Evolutionary conservation across 352 stramenopile genomes (phyloP).

Genomic region (Phytopythium mirpurense): DNA sequence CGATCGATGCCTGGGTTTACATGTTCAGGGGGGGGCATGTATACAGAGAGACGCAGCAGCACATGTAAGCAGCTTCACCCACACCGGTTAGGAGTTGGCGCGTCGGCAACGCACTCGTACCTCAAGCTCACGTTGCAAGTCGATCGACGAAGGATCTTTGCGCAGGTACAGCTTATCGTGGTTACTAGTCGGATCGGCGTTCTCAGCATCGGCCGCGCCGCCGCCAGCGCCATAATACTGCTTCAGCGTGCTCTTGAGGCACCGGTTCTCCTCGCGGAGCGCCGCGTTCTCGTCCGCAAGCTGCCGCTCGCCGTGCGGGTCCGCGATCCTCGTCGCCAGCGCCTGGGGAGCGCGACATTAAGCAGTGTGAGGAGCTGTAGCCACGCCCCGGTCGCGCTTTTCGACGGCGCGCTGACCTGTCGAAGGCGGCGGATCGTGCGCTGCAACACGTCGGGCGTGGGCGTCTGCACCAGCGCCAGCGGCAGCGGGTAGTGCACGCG

Average conservation of each 20-base stretch:
- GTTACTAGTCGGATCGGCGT: conserved; percentile 8
- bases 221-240: conserved; percentile 33
- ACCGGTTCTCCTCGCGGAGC: conserved; percentile 59
- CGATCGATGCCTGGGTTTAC: conserved; percentile 37
- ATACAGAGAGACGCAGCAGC: no score
- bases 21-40: no score
- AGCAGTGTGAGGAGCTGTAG: neutral
- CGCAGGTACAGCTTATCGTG: neutral
- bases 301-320: conserved; percentile 3
- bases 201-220: conserved; percentile 9
- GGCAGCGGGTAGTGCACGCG: conserved; percentile 92
- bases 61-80: no score
- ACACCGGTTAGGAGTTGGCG: no score
- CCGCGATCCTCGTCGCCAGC: conserved; percentile 10
- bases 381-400: neutral
- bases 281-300: conserved; percentile 36
- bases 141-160: conserved; percentile 20
- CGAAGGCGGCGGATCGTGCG: conserved; percentile 73
- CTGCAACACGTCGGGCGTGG: conserved; percentile 66
- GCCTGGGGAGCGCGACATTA: conserved; percentile 3
- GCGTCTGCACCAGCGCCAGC: conserved; percentile 59
- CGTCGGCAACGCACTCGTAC: conserved; percentile 4
- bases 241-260: conserved; percentile 58
- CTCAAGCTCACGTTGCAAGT: conserved; percentile 49
- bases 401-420: conserved; percentile 13